Evolutionary conservation across 2,329 filamentous ascomycete genomes (phyloP).

Genomic region (Rutstroemia sp.): DNA sequence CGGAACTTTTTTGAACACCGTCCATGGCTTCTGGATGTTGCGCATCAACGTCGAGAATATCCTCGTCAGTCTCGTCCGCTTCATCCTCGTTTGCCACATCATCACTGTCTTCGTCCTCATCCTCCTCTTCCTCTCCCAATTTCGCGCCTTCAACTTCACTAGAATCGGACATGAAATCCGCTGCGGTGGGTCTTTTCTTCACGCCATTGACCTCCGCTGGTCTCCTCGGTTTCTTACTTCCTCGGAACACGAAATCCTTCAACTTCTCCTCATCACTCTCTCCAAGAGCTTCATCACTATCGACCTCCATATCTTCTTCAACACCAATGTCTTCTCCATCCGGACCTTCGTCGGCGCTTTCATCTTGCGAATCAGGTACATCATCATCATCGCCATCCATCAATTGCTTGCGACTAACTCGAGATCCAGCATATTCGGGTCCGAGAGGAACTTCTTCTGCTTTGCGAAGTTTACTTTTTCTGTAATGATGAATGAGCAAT

Average conservation of each 20-base stretch:
- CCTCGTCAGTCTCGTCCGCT: slow-evolving; percentile 27
- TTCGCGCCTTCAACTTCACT: slow-evolving; percentile 30
- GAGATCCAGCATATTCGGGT: slow-evolving; percentile 70
- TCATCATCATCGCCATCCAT: slow-evolving; percentile 48
- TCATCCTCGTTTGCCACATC: slow-evolving; percentile 15
- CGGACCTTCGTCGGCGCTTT: slow-evolving; percentile 15
- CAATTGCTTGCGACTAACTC: slow-evolving; percentile 62
- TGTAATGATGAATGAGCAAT: slow-evolving; percentile 27
- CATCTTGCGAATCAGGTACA: slow-evolving; percentile 25
- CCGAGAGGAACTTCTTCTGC: slow-evolving; percentile 63
- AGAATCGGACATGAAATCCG: slow-evolving; percentile 47
- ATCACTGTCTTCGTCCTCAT: slow-evolving; percentile 26
- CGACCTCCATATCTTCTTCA: slow-evolving; percentile 50
- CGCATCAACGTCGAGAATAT: slow-evolving; percentile 27
- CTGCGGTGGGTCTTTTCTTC: slow-evolving; percentile 40
- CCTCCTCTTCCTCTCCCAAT: slow-evolving; percentile 21
- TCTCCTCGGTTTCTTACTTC: slow-evolving; percentile 44
- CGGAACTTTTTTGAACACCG: slow-evolving; percentile 25
- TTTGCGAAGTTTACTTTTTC: slow-evolving; percentile 77
- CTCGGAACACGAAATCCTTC: slow-evolving; percentile 60
- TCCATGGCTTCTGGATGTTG: slow-evolving; percentile 30
- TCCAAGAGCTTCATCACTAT: slow-evolving; percentile 65
- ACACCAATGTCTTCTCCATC: slow-evolving; percentile 50
- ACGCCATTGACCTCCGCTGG: slow-evolving; percentile 23
- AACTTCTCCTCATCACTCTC: slow-evolving; percentile 81